Conservation (phyloP, 1,139 yeast species). For the Pneumocystis oryctolagi region DNA sequence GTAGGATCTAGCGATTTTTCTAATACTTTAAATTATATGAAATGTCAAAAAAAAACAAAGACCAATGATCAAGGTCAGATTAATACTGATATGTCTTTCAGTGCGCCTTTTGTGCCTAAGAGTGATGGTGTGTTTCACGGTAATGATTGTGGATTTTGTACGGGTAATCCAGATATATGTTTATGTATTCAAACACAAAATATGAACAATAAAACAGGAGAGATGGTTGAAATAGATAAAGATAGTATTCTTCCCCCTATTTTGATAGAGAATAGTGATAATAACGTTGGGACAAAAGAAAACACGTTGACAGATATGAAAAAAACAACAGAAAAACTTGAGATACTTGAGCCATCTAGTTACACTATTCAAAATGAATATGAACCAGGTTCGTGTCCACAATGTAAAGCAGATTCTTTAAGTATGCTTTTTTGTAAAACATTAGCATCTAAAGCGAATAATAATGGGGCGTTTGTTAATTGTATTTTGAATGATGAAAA, state of each 20-base stretch:
- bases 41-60: background rate
- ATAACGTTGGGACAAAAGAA: background rate
- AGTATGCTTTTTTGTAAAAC: constrained; percentile 78
- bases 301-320: background rate
- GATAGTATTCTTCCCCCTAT: background rate
- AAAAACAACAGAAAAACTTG: constrained; percentile 1
- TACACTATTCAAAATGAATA: constrained; percentile 5
- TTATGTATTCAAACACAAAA: background rate
- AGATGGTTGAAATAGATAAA: background rate
- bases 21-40: background rate
- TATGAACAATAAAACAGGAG: background rate
- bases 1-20: background rate
- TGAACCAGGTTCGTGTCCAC: constrained; percentile 65
- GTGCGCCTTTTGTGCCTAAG: background rate
- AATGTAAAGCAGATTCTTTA: constrained; percentile 79
- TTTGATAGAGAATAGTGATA: background rate
- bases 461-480: background rate
- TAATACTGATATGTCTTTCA: background rate
- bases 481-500: background rate
- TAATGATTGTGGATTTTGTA: background rate
- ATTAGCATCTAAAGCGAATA: constrained; percentile 32
- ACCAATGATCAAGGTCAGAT: background rate
- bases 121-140: background rate
- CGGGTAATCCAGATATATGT: background rate
- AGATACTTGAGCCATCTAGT: constrained; percentile 8